Conservation (phyloP, 1,284 basidiomycete species). For the Leucoagaricus sp. region DNA sequence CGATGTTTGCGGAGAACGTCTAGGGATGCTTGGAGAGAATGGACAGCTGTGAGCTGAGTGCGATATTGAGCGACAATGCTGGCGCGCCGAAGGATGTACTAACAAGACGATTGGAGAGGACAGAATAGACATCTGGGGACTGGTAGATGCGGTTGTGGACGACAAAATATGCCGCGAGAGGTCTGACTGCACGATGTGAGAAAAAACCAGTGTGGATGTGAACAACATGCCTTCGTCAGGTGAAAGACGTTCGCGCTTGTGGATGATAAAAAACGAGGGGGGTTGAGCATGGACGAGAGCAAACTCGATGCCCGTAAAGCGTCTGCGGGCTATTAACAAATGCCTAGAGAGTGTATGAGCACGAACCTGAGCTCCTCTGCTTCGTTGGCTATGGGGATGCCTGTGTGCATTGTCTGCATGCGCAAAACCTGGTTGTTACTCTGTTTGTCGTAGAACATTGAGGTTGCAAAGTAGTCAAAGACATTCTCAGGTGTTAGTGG, state of each 20-base stretch:
- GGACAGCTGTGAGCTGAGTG: conserved; percentile 66
- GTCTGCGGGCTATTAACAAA: conserved; percentile 44
- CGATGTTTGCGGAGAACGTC: conserved; percentile 68
- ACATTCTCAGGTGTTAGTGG: conserved; percentile 75
- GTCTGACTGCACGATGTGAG: conserved; percentile 44
- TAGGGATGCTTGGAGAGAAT: conserved; percentile 72
- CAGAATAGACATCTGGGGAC: conserved; percentile 78
- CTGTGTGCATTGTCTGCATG: conserved; percentile 87
- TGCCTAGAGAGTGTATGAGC: neutral
- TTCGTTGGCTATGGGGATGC: conserved; percentile 68
- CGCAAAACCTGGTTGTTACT: conserved; percentile 87
- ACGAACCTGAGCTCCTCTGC: conserved; percentile 79
- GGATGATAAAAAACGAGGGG: conserved; percentile 81
- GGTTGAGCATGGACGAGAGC: conserved; percentile 76
- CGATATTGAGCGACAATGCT: conserved; percentile 6
- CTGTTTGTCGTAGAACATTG: conserved; percentile 89
- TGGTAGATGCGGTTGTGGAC: conserved; percentile 86
- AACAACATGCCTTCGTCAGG: conserved; percentile 69
- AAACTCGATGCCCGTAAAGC: conserved; percentile 83
- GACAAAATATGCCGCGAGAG: conserved; percentile 81
- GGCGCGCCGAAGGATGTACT: conserved; percentile 23
- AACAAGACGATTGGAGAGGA: conserved; percentile 82
- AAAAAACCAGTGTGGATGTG: neutral
- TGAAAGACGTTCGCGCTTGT: conserved; percentile 79
- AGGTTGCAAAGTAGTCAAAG: conserved; percentile 83